phyloP scores from a whole-genome alignment of 371 early-diverging fungal species.

The Mucor ambiguus region DNA sequence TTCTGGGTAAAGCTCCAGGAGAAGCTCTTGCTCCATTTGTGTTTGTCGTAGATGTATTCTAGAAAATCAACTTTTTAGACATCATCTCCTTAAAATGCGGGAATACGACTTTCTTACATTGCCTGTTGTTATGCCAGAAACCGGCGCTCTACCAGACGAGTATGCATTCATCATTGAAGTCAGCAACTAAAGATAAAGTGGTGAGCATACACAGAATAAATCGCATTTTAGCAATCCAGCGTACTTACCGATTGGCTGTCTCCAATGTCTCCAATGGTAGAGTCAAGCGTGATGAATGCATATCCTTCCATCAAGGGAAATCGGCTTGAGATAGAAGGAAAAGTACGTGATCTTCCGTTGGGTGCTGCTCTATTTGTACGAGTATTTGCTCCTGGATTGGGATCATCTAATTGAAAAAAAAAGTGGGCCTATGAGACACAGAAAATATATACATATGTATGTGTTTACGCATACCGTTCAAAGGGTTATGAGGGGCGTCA shows the following conservation, averaged over 20 bases:
- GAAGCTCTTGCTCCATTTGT: background rate
- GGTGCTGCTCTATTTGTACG: constrained; percentile 5
- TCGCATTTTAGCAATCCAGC: constrained; percentile 4
- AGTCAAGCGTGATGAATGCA: constrained; percentile 50
- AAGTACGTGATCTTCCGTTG: constrained; percentile 18
- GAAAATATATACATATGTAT: background rate
- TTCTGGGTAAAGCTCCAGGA: background rate
- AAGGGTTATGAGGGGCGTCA: constrained; percentile 54
- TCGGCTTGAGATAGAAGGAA: constrained; percentile 28
- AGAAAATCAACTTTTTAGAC: constrained; percentile 1
- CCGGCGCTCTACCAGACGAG: constrained; percentile 2
- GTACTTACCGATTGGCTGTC: constrained; percentile 47
- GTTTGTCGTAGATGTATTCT: background rate
- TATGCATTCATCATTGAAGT: constrained; percentile 33
- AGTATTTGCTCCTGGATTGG: constrained; percentile 13
- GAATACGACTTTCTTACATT: background rate
- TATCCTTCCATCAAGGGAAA: constrained; percentile 49
- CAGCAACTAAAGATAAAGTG: constrained; percentile 12
- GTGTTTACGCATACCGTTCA: constrained; percentile 45
- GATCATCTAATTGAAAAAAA: constrained; percentile 17
- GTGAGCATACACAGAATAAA: background rate
- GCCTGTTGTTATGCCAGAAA: background rate
- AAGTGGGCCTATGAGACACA: background rate
- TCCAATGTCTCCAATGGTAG: constrained; percentile 29
- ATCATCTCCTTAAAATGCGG: constrained; percentile 6